Conservation (phyloP, 108 stramenopile genomes). For the Fragilaria radians region DNA sequence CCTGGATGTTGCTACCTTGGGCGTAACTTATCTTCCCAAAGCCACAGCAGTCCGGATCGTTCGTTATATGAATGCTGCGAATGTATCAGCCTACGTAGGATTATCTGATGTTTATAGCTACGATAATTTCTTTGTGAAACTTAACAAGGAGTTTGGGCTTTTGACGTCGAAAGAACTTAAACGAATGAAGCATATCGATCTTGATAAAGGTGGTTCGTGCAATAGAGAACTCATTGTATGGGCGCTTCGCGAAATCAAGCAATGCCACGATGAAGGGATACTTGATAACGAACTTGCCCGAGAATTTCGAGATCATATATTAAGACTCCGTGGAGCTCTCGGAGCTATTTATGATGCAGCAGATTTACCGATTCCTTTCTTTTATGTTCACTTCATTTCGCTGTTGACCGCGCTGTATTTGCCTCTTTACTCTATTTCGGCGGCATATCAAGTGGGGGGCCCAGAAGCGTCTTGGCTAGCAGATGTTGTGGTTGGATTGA, state of each 20-base stretch:
- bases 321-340: slow-evolving; percentile 4
- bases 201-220: slow-evolving; percentile 18
- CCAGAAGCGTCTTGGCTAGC: slow-evolving; percentile 19
- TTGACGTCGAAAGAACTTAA: slow-evolving; percentile 27
- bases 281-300: slow-evolving; percentile 13
- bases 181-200: slow-evolving; percentile 14
- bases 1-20: slow-evolving; percentile 37
- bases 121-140: slow-evolving; percentile 24
- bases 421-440: slow-evolving; percentile 29
- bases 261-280: neutral
- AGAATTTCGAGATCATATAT: slow-evolving; percentile 14
- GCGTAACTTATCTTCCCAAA: slow-evolving; percentile 17
- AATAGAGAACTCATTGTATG: slow-evolving; percentile 19
- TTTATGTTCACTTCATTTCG: slow-evolving; percentile 33
- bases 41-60: slow-evolving; percentile 26
- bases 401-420: slow-evolving; percentile 29
- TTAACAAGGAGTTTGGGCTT: slow-evolving; percentile 19
- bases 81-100: slow-evolving; percentile 41
- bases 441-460: slow-evolving; percentile 11
- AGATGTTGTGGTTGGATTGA: slow-evolving; percentile 25
- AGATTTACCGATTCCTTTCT: slow-evolving; percentile 30
- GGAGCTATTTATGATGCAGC: slow-evolving; percentile 17
- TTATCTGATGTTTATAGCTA: slow-evolving; percentile 19
- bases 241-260: slow-evolving; percentile 14
- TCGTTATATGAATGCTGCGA: slow-evolving; percentile 45